These are phyloP conservation scores for Phytophthora pistaciae DNA, from an alignment of 352 stramenopile genomes.

Conservation along the genomic window DNA sequence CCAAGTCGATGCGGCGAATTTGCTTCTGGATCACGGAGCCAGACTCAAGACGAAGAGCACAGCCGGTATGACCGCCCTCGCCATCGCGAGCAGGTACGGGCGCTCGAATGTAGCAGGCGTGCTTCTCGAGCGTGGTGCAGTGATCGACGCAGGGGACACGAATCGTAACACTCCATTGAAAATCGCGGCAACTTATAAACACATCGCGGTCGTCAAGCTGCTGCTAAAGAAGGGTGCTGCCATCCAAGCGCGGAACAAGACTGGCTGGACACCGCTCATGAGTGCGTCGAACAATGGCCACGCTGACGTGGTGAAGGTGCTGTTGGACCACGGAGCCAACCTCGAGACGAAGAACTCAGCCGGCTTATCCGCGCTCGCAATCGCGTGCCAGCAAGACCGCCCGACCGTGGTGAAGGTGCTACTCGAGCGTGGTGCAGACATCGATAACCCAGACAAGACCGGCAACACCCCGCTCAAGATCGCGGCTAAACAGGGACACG, in stretches of 20 bases:
- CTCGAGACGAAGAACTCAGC: constrained; percentile 1
- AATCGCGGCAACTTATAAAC: neutral
- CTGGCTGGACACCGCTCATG: constrained; percentile 4
- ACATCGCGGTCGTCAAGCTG: neutral
- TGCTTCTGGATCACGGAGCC: neutral
- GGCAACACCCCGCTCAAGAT: constrained; percentile 12
- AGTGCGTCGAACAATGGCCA: constrained; percentile 2
- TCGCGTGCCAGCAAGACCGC: neutral
- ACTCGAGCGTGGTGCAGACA: neutral
- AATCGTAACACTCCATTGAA: neutral
- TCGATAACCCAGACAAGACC: constrained; percentile 10
- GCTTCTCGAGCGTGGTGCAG: neutral
- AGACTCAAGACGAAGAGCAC: neutral
- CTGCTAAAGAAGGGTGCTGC: neutral
- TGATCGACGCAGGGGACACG: neutral
- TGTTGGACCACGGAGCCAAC: constrained; percentile 12
- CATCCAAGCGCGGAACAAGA: neutral
- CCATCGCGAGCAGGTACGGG: neutral
- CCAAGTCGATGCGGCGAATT: neutral
- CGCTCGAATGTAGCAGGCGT: neutral
- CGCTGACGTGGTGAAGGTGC: neutral
- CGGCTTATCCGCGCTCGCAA: constrained; percentile 3
- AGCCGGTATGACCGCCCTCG: neutral
- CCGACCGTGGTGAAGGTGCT: constrained; percentile 7
- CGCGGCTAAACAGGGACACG: neutral